phyloP scores from a whole-genome alignment of 2,329 filamentous ascomycete genomes.

The Fusarium tjaetaba region DNA sequence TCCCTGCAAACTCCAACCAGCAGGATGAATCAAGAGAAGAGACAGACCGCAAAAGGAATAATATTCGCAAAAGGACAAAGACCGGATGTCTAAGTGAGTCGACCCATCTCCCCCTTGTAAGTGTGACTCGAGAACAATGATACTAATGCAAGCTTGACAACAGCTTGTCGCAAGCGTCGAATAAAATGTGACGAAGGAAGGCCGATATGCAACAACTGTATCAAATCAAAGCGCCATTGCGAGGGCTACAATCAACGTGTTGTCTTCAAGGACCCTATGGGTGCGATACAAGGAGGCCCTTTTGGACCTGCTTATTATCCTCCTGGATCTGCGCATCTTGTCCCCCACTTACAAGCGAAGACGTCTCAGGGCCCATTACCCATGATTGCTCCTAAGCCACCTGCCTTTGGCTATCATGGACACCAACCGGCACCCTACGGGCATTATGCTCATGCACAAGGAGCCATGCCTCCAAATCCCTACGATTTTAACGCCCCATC shows the following conservation, averaged over 20 bases:
- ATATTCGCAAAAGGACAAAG: conserved; percentile 79
- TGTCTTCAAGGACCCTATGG: conserved; percentile 76
- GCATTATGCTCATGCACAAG: conserved; percentile 31
- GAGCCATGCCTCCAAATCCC: conserved; percentile 7
- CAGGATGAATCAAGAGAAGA: conserved; percentile 54
- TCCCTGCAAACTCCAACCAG: conserved; percentile 47
- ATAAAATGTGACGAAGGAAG: conserved; percentile 97
- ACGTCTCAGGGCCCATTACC: conserved; percentile 51
- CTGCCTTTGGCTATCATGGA: conserved; percentile 46
- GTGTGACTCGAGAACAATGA: neutral
- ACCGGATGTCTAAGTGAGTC: conserved; percentile 88
- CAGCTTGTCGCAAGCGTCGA: conserved; percentile 89
- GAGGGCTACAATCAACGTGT: conserved; percentile 86
- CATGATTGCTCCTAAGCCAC: conserved; percentile 63
- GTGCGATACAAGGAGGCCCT: conserved; percentile 56
- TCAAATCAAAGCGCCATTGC: conserved; percentile 85
- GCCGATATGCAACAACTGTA: conserved; percentile 83
- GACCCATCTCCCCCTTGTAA: neutral
- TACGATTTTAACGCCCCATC: conserved; percentile 38
- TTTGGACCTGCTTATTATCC: conserved; percentile 56
- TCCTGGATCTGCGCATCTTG: conserved; percentile 49
- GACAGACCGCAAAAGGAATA: conserved; percentile 57
- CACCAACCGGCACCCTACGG: conserved; percentile 26
- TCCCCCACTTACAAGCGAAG: conserved; percentile 49
- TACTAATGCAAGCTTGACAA: conserved; percentile 39